phyloP scores from a whole-genome alignment of 805 yeast genomes.

The Cyberlindnera americana region DNA sequence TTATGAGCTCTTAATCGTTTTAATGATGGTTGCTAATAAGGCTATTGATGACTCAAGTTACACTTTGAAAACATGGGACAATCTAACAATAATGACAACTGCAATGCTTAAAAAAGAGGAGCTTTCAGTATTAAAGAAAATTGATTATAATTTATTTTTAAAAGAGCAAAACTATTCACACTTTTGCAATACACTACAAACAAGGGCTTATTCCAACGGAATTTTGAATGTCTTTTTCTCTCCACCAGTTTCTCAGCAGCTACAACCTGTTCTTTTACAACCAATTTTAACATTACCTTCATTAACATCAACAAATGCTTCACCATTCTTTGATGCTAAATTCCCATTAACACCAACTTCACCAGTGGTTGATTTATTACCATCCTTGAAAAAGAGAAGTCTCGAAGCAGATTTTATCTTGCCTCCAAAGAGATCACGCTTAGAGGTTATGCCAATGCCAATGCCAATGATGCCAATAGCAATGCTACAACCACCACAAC shows the following conservation, averaged over 20 bases:
- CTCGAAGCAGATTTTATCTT: background rate
- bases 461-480: slow-evolving; percentile 1
- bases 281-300: slow-evolving; percentile 1
- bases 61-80: slow-evolving; percentile 48
- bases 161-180: slow-evolving; percentile 8
- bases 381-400: background rate
- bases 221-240: background rate
- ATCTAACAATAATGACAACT: slow-evolving; percentile 22
- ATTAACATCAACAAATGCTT: slow-evolving; percentile 1
- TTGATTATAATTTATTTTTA: slow-evolving; percentile 25
- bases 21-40: slow-evolving; percentile 39
- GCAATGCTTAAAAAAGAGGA: slow-evolving; percentile 18
- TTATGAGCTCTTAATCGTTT: slow-evolving; percentile 28
- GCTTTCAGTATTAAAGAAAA: slow-evolving; percentile 19
- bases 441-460: too few species aligned
- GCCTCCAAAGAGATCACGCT: background rate
- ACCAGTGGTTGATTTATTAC: slow-evolving; percentile 14
- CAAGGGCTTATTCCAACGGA: slow-evolving; percentile 8
- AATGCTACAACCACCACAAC: background rate
- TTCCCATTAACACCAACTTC: slow-evolving; percentile 26
- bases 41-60: slow-evolving; percentile 47
- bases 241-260: slow-evolving; percentile 7
- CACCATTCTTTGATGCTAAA: slow-evolving; percentile 2
- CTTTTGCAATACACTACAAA: slow-evolving; percentile 14
- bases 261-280: slow-evolving; percentile 4